These are phyloP conservation scores for Rubus idaeus DNA, from an alignment of 306 rosid species.

Conservation along the genomic window DNA sequence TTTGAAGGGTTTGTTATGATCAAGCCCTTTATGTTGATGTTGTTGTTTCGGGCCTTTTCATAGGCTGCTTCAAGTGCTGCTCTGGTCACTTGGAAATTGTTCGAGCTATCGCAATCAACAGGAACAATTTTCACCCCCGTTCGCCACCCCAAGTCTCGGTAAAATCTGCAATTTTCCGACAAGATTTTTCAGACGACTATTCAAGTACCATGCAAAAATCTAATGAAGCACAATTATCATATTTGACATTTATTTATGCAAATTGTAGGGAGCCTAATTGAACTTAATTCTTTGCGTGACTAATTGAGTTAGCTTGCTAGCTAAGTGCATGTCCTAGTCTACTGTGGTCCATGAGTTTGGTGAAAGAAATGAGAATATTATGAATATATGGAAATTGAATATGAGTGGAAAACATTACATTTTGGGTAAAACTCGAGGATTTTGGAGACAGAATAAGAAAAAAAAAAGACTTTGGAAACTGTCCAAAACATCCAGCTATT, in stretches of 20 bases:
- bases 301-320: neutral
- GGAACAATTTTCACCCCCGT: conserved; percentile 65
- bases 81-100: conserved; percentile 65
- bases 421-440: neutral
- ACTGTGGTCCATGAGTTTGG: neutral
- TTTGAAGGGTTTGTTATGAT: conserved; percentile 88
- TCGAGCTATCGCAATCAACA: conserved; percentile 64
- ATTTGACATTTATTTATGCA: neutral
- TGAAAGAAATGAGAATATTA: neutral
- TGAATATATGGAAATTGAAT: neutral
- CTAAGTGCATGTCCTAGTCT: neutral
- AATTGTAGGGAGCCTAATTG: neutral
- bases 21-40: conserved; percentile 70
- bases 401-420: neutral
- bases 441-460: neutral
- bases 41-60: conserved; percentile 48
- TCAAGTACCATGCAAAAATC: neutral
- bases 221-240: neutral
- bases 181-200: neutral
- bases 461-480: conserved; percentile 17
- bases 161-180: conserved; percentile 46
- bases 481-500: conserved; percentile 27
- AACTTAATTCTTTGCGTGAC: neutral
- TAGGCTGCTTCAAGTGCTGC: conserved; percentile 66
- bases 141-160: conserved; percentile 79